Evolutionary conservation across 805 yeast species (phyloP), one percentile per base, ranked within the genome.

Genomic region (Kuraishia piskuri): DNA sequence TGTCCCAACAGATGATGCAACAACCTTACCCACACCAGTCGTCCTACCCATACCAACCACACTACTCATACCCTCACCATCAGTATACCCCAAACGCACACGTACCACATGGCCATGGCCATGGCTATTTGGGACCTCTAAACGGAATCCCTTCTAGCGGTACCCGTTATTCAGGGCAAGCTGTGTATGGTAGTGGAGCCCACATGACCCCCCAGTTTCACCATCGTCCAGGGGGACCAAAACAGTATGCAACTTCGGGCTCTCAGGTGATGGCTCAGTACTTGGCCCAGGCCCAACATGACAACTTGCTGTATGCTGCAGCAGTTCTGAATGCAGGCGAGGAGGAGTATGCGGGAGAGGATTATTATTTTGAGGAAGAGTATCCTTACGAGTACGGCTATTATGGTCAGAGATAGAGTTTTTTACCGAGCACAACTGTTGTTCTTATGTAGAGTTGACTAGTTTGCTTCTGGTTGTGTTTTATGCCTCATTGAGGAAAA

Each of bases 261-360:
- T 82, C 88, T 0, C 86, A 83, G 59, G 88, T 86, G 12, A 84
- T 86, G 89, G 85, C 89, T 0, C 90, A 85, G 62, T 86, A 85
- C 62, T 71, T 86, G 59, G 87, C 88, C n/a, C 86, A 82, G 63
- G 72, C 84, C 5, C 88, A 83, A 59, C 85, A 82, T 55, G 84
- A 85, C 10, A 75, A 76, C 49, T 66, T 79, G 61, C 64, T 80
- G 55, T 83, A 81, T 63, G 71, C 56, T 8, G 53, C 56, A 3
- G 58, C 56, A 22, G 58, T 57, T 23, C 45, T 57, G 22, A 54
- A 55, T 23, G 57, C 52, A 3, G 57, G 50, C 24, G 46, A 37
- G 22, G 54, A 52, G 12, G 40, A 52, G 8, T 37, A 20, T 17
- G 31, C 20, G 17, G 46, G 48, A 12, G 48, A 36, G 21, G 54